Percentiles rank a stretch among this genome's conserved stretches.
Evolutionary conservation across 768 basidiomycete species (phyloP).

Genomic region (Lactifluus piperatus): DNA sequence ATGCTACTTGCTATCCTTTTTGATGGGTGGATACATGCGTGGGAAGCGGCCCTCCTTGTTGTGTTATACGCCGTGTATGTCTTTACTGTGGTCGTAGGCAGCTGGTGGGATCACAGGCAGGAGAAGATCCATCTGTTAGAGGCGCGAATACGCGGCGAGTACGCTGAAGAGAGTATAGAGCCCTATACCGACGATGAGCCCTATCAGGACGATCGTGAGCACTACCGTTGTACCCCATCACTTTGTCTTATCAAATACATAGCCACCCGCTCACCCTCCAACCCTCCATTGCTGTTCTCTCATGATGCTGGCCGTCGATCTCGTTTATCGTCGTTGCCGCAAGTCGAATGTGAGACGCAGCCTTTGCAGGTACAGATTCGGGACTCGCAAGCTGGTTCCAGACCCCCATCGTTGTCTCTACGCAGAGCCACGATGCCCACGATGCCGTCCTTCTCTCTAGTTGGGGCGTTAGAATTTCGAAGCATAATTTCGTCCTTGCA

Average conservation of each 20-base stretch:
- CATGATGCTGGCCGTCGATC: constrained; percentile 22
- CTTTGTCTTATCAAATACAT: background rate
- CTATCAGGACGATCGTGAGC: constrained; percentile 60
- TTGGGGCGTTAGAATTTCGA: constrained; percentile 93
- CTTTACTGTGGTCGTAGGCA: constrained; percentile 58
- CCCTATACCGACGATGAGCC: constrained; percentile 37
- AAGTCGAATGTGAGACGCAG: constrained; percentile 31
- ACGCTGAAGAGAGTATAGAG: constrained; percentile 37
- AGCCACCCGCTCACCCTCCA: constrained; percentile 19
- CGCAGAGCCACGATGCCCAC: constrained; percentile 40
- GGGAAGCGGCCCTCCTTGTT: constrained; percentile 70
- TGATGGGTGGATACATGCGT: constrained; percentile 61
- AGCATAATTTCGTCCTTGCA: constrained; percentile 80
- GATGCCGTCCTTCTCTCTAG: constrained; percentile 81
- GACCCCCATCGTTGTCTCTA: constrained; percentile 34
- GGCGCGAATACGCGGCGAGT: constrained; percentile 50
- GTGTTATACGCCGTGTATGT: constrained; percentile 74
- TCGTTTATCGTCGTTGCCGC: constrained; percentile 36
- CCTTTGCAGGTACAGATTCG: constrained; percentile 31
- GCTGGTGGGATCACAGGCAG: constrained; percentile 62
- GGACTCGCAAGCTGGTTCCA: constrained; percentile 39
- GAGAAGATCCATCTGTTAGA: constrained; percentile 41
- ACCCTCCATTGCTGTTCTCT: constrained; percentile 14
- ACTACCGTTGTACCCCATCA: background rate
- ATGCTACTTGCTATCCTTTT: constrained; percentile 68